Conservation (phyloP, 495 filamentous ascomycete species). For the Clohesyomyces aquaticus region DNA sequence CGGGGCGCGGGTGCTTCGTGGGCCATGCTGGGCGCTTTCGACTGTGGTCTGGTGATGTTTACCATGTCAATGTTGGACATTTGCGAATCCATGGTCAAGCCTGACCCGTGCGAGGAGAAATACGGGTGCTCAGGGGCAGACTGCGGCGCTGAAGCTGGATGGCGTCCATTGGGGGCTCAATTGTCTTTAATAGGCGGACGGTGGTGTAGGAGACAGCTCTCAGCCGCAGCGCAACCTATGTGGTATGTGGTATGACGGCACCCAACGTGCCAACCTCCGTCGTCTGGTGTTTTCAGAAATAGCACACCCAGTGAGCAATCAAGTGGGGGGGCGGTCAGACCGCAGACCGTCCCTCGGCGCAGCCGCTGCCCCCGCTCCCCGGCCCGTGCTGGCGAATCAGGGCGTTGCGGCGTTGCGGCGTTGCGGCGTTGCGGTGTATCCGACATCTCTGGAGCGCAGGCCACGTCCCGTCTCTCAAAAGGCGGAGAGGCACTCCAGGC, state of each 20-base stretch:
- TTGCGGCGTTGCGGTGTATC: neutral
- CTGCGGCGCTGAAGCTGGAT: conserved; percentile 1
- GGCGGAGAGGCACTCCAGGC: conserved; percentile 14
- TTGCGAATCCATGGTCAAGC: conserved; percentile 37
- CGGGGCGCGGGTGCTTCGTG: conserved; percentile 23
- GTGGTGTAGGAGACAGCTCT: conserved; percentile 4
- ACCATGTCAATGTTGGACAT: conserved; percentile 36
- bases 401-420: neutral
- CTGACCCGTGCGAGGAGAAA: neutral
- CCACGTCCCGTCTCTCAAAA: neutral
- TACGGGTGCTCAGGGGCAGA: conserved; percentile 8
- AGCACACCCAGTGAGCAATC: conserved; percentile 21
- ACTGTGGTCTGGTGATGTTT: conserved; percentile 36
- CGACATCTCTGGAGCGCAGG: neutral
- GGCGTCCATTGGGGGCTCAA: conserved; percentile 25
- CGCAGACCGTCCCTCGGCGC: neutral
- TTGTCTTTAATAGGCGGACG: conserved; percentile 15
- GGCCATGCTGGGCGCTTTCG: conserved; percentile 33
- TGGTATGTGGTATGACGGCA: conserved; percentile 30
- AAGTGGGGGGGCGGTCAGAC: conserved; percentile 33
- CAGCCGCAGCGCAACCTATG: conserved; percentile 27
- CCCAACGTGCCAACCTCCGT: conserved; percentile 10
- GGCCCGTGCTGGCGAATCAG: neutral
- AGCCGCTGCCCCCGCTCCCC: conserved; percentile 7
- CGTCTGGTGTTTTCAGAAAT: conserved; percentile 29